Base-by-base conservation (phyloP, 2,329 filamentous ascomycete genomes). In the Sclerotinia minor region DNA sequence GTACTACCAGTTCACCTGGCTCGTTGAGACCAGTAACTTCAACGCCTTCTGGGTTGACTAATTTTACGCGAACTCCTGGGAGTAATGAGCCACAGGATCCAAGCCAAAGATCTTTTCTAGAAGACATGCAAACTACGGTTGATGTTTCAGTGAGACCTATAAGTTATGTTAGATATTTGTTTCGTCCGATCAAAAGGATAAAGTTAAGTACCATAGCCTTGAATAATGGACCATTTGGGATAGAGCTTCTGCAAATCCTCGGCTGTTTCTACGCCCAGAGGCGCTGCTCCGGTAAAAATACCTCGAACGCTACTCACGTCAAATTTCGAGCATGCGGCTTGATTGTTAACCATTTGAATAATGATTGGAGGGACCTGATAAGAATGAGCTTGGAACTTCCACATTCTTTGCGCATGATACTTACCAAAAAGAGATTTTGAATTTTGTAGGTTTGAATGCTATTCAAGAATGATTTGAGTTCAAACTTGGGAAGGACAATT, bases 1-100 rank as follows among this genome's bases (percentile, higher is more conserved):
- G 91, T 29, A 96, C 85, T 24, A 92, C 83, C 19, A 97, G 84
- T 78, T 97, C 94, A 47, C 94, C 94, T 0, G 89, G 91, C 57
- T 87, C 86, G 70, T 94, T 87, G 72, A 73, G 70, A 9, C 81
- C 84, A 0, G 85, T 89, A 67, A 95, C 83, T 75, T 95, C 91
- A 7, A 82, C 81, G 1, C 90, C 91, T 69, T 94, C 89, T 1
- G 77, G 24, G 5, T 85, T 86, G 24, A 96, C 78, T 5, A 96
- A 79, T 73, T 90, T 89, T 55, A 83, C 89, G 67, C 87, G 85
- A 47, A 83, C 79, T 1, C 85, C 86, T 0, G 91, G 88, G 0
- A 92, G 68, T 0, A 96, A 80, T 7, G 84, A 89, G 0, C 92
- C 92, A 0, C 87, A 91, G 0, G 89, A 91, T 3, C 91, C 91